Conservation (phyloP, 495 filamentous ascomycete genomes). For the Penicillium robsamsonii region DNA sequence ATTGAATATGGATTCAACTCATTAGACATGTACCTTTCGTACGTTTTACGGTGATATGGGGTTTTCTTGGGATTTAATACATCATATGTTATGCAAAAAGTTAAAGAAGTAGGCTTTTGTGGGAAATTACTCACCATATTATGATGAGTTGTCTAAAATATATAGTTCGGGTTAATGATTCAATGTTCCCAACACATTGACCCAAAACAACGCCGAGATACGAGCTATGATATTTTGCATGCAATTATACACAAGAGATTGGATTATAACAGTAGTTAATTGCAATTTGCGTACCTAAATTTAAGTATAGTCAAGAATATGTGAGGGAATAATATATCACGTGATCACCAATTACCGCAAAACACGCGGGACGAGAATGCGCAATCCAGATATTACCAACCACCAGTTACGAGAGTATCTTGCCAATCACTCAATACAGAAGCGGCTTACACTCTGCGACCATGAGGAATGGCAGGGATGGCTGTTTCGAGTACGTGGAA, state of each 20-base stretch:
- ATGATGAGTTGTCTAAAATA: not conserved
- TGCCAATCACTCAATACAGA: not conserved
- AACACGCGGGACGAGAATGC: slow-evolving; percentile 20
- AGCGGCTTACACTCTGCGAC: slow-evolving; percentile 13
- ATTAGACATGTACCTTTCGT: not conserved
- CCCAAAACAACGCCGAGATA: not conserved
- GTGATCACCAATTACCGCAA: slow-evolving; percentile 20
- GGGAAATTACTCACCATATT: not conserved
- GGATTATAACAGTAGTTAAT: not conserved
- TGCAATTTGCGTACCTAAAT: not conserved
- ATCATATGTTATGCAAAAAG: not conserved
- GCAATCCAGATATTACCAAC: slow-evolving; percentile 5
- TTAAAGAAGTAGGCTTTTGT: not conserved
- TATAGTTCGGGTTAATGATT: not conserved
- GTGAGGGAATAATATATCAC: slow-evolving; percentile 9
- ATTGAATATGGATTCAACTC: not conserved
- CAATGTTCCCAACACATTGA: not conserved
- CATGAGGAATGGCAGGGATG: slow-evolving; percentile 49
- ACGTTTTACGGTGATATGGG: not conserved
- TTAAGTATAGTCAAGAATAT: not conserved
- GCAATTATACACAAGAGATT: not conserved
- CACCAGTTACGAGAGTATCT: slow-evolving; percentile 5
- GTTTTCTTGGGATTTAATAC: not conserved
- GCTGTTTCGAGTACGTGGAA: slow-evolving; percentile 34
- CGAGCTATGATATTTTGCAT: not conserved